Evolutionary conservation across 2,329 filamentous ascomycete species (phyloP).

Genomic region (Chaetomium sp.): DNA sequence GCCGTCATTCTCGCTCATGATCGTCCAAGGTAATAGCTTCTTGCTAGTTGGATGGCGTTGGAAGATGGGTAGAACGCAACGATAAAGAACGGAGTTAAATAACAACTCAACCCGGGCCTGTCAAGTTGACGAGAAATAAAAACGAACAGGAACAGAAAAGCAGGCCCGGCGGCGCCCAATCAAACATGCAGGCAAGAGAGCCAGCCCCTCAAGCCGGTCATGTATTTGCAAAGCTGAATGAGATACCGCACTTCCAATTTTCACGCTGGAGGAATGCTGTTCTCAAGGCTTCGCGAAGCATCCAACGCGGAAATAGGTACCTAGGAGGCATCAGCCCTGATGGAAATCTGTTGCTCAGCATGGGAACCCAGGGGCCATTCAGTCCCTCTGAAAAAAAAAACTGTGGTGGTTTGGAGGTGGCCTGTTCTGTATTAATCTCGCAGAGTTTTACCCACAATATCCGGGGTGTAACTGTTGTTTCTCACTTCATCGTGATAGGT

Average conservation of each 20-base stretch:
- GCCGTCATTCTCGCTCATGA: neutral
- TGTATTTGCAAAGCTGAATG: no score
- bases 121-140: no score
- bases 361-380: neutral
- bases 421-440: neutral
- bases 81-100: neutral
- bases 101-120: neutral
- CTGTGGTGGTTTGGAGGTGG: neutral
- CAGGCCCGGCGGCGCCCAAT: no score
- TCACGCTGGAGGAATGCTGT: no score
- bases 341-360: neutral
- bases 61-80: neutral
- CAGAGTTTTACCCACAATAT: neutral
- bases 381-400: neutral
- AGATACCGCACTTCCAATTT: no score
- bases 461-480: neutral
- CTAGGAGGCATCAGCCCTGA: no score
- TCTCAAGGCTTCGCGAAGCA: no score
- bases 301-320: no score
- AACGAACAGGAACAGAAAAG: no score
- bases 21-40: neutral
- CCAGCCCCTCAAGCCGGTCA: no score
- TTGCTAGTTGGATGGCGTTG: neutral
- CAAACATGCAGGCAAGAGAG: no score
- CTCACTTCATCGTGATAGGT: no score